Percentiles rank a stretch among this genome's conserved stretches.
Conservation (phyloP, 2,329 filamentous ascomycete genomes). For the Penicillium sp. region DNA sequence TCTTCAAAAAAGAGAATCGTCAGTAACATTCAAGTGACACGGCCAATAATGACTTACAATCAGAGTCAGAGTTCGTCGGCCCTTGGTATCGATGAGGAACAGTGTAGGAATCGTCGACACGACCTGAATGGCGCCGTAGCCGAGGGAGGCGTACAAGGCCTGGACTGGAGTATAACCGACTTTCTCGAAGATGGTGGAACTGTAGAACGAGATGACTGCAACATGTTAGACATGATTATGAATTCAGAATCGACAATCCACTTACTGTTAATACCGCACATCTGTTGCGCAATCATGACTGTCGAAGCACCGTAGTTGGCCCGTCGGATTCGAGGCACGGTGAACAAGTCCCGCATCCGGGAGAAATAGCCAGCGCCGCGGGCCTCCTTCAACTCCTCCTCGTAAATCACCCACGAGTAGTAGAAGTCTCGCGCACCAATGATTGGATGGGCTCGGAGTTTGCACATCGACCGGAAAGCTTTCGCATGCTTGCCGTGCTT, state of each 20-base stretch:
- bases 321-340: conserved; percentile 50
- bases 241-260: neutral
- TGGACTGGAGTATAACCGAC: conserved; percentile 59
- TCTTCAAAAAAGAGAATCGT: conserved; percentile 53
- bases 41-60: conserved; percentile 17
- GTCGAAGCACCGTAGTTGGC: conserved; percentile 75
- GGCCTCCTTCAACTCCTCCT: conserved; percentile 48
- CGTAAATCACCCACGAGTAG: conserved; percentile 59
- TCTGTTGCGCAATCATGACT: conserved; percentile 77
- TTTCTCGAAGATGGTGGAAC: conserved; percentile 58
- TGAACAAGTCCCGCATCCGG: conserved; percentile 58
- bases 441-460: conserved; percentile 28
- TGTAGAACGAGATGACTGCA: conserved; percentile 69
- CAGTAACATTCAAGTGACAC: neutral
- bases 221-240: conserved; percentile 55
- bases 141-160: conserved; percentile 64
- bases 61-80: conserved; percentile 57
- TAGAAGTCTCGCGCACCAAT: conserved; percentile 64
- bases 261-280: conserved; percentile 58
- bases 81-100: conserved; percentile 68
- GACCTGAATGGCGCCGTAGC: conserved; percentile 67
- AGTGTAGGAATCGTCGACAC: conserved; percentile 64
- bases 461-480: conserved; percentile 24
- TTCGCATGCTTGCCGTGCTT: conserved; percentile 21
- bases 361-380: conserved; percentile 59